A percentile compares a stretch with the other conserved stretches of the same genome.
Evolutionary conservation across 148 eudicot genomes (phyloP).

Genomic region (Chenopodium suecicum): DNA sequence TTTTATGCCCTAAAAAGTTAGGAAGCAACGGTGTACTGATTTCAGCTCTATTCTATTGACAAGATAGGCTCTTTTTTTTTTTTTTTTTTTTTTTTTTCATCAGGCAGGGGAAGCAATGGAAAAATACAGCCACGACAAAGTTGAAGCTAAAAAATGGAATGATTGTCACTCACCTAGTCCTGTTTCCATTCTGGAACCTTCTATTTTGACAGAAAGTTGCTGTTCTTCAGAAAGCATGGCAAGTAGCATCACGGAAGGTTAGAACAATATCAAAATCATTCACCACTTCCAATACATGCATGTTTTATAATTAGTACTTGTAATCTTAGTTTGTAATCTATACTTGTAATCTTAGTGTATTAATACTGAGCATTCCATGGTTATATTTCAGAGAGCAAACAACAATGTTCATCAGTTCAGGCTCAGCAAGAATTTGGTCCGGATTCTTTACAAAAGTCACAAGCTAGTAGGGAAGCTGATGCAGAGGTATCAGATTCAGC

Average conservation of each 20-base stretch:
- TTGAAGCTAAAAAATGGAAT: conserved; percentile 43
- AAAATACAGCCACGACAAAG: conserved; percentile 36
- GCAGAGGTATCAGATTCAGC: conserved; percentile 85
- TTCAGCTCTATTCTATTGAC: background rate
- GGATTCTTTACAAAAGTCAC: conserved; percentile 33
- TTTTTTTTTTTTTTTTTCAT: background rate
- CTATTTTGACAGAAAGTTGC: conserved; percentile 64
- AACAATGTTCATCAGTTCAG: conserved; percentile 57
- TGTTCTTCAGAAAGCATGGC: conserved; percentile 62
- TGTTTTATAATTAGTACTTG: background rate
- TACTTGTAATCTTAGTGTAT: background rate
- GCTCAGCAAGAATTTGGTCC: conserved; percentile 44
- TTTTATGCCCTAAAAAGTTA: too few species aligned
- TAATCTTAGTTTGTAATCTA: background rate
- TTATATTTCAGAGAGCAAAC: conserved; percentile 60
- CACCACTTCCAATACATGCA: background rate
- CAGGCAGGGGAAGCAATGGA: conserved; percentile 42
- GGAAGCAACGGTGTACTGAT: background rate
- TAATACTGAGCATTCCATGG: background rate
- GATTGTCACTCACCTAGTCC: conserved; percentile 65
- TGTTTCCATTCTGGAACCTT: conserved; percentile 76
- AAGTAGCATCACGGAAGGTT: conserved; percentile 63
- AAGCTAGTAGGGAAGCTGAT: conserved; percentile 40
- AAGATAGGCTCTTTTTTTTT: background rate
- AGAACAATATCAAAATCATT: conserved; percentile 5